phyloP scores from a whole-genome alignment of 1,284 basidiomycete genomes.

The Athelia psychrophila region DNA sequence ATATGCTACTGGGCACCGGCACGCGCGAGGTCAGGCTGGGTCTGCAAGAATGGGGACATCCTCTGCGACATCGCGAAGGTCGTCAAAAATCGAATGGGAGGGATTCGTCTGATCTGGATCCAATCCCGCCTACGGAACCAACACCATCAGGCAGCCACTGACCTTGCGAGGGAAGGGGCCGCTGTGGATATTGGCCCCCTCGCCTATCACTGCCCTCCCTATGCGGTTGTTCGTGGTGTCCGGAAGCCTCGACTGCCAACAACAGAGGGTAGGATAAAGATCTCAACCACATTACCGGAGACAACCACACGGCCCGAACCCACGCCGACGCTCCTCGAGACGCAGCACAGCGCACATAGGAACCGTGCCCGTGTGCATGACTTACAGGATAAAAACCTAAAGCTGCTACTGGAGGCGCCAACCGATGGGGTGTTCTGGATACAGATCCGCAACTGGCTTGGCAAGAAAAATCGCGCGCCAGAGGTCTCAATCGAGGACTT shows the following conservation, averaged over 20 bases:
- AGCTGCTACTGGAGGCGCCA: too few species aligned
- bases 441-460: neutral
- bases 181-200: neutral
- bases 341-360: neutral
- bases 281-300: neutral
- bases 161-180: neutral
- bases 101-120: neutral
- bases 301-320: neutral
- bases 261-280: neutral
- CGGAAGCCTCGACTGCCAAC: neutral
- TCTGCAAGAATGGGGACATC: constrained; percentile 7
- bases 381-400: too few species aligned
- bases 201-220: neutral
- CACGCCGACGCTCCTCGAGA: neutral
- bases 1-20: constrained; percentile 3
- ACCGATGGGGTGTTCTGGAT: neutral
- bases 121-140: neutral
- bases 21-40: constrained; percentile 4
- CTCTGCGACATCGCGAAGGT: neutral
- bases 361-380: neutral
- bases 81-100: neutral
- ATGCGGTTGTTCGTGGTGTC: neutral
- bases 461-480: neutral
- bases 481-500: neutral
- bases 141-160: neutral